Percentiles rank a stretch among this genome's conserved stretches.
Conservation (phyloP, 176 grass and related monocot species). For the Rhynchospora pubera region DNA sequence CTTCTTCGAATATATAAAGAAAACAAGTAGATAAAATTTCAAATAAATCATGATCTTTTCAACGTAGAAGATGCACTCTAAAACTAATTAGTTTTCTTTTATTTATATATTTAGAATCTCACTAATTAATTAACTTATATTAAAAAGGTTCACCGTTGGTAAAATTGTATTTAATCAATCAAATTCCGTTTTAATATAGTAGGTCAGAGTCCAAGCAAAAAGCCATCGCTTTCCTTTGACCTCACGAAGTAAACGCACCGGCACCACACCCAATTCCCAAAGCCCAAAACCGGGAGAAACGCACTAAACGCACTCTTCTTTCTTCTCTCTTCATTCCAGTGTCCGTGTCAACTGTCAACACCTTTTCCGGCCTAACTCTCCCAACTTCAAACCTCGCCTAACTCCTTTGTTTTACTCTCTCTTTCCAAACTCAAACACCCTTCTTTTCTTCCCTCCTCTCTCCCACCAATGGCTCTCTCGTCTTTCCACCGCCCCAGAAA, state of each 20-base stretch:
- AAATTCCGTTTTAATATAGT: too few relatives aligned
- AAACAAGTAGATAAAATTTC: too few relatives aligned
- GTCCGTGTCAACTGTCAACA: not conserved
- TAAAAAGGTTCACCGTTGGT: too few relatives aligned
- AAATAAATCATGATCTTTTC: too few relatives aligned
- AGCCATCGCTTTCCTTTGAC: not conserved
- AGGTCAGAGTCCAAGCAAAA: too few relatives aligned
- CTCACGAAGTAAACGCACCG: slow-evolving; percentile 25
- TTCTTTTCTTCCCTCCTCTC: slow-evolving; percentile 26
- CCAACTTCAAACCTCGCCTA: not conserved
- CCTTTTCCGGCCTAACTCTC: slow-evolving; percentile 1
- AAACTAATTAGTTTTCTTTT: too few relatives aligned
- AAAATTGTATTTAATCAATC: too few relatives aligned
- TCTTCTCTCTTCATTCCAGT: not conserved
- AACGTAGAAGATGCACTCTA: too few relatives aligned
- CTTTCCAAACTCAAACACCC: slow-evolving; percentile 16
- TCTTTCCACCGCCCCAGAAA: slow-evolving; percentile 40
- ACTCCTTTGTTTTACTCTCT: not conserved
- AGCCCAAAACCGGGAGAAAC: slow-evolving; percentile 12
- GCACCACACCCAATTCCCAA: slow-evolving; percentile 23
- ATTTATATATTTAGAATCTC: too few relatives aligned
- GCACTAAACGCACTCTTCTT: not conserved
- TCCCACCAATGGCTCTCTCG: slow-evolving; percentile 31
- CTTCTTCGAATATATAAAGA: too few relatives aligned
- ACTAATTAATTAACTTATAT: too few relatives aligned